Base-by-base conservation (phyloP, 345 rosid genomes). In the Citropsis articulata region DNA sequence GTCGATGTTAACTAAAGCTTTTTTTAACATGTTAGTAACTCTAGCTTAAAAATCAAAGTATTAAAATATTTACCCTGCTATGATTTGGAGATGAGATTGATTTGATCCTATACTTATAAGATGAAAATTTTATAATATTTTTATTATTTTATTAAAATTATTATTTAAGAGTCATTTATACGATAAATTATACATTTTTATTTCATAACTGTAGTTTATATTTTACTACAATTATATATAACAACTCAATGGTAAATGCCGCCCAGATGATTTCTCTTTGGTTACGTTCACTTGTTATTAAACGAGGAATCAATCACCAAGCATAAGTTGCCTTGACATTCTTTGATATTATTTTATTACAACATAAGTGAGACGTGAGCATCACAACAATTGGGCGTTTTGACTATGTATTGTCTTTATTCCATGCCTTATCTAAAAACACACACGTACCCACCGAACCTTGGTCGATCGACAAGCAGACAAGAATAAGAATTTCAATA, bases 241-340 rank as follows among this genome's bases (percentile, higher is more conserved):
- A 13, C 5, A 45, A 5, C 5, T 13, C 50, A 12, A 45, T 13
- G 1, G 1, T 45, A 45, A 38, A 38, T 8, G 4, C 1, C 18
- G 18, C 5, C 0, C n/a, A 0, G 3, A 7, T 56, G 10, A n/a
- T n/a, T 19, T 56, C 12, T 3, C 61, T 22, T 56, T 56, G 25
- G n/a, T 21, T 18, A 8, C 9, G 36, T 63, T 63, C 22, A 14
- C 36, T 63, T 30, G 0, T 30, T 14, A 63, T 63, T 14, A 30
- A 33, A 63, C 99, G 7, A 89, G 2, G 10, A 63, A 63, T 53
- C 50, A 36, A 38, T 13, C 28, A 0, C 14, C 16, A 1, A 19
- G 5, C 69, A 4, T 45, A 42, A 12, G 16, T 12, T 42, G 14
- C 50, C 50, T 42, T 12, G 1, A 42, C 50, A 42, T 10, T 42